phyloP scores from a whole-genome alignment of 1,284 basidiomycete species.

The Cryptococcus amylolentus region DNA sequence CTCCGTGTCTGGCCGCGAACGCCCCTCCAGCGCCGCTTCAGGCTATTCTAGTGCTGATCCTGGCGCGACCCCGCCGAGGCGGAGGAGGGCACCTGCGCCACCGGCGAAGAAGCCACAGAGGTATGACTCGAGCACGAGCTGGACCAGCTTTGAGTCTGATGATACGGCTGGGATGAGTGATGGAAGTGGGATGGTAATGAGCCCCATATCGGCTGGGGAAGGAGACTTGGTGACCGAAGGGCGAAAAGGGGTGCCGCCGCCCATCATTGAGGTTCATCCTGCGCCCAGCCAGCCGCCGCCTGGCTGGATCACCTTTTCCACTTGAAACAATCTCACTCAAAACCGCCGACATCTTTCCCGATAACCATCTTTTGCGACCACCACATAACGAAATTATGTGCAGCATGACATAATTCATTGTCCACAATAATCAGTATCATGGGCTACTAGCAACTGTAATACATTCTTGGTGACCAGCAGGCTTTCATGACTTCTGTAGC shows the following conservation, averaged over 20 bases:
- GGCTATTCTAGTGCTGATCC: slow-evolving; percentile 1
- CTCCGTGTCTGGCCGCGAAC: slow-evolving; percentile 11
- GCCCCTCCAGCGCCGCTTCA: slow-evolving; percentile 16
- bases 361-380: too few species aligned
- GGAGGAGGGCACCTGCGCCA: slow-evolving; percentile 28
- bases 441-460: too few species aligned
- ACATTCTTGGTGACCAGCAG: too few species aligned
- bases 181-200: not conserved
- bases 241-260: slow-evolving; percentile 28
- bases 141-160: slow-evolving; percentile 18
- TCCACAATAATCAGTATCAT: too few species aligned
- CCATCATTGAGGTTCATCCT: slow-evolving; percentile 37
- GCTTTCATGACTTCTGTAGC: too few species aligned
- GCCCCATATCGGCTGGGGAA: not conserved
- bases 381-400: too few species aligned
- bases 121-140: slow-evolving; percentile 11
- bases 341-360: too few species aligned
- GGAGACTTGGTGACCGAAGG: slow-evolving; percentile 29
- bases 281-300: slow-evolving; percentile 8
- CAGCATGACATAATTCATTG: too few species aligned
- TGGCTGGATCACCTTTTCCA: slow-evolving; percentile 36
- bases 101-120: slow-evolving; percentile 10
- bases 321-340: not conserved
- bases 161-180: slow-evolving; percentile 1
- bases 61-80: slow-evolving; percentile 9